phyloP scores from a whole-genome alignment of 371 early-diverging fungal genomes.

The Mortierella sp. region DNA sequence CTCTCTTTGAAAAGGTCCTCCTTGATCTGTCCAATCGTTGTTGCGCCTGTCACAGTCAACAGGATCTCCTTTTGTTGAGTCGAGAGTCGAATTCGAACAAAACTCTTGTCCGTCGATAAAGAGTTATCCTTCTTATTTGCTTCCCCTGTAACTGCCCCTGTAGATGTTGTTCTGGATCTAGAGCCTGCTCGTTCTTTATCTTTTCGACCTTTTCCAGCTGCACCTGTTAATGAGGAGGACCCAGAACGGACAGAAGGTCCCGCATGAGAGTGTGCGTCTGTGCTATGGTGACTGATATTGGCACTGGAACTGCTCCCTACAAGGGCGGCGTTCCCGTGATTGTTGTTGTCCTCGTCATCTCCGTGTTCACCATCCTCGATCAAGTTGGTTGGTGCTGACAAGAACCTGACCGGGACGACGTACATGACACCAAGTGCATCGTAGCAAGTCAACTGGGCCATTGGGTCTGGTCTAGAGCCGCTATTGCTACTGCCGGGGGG shows the following conservation, averaged over 20 bases:
- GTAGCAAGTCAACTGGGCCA: slow-evolving; percentile 15
- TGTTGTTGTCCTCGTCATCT: not conserved
- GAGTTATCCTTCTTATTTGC: not conserved
- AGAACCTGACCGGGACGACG: slow-evolving; percentile 6
- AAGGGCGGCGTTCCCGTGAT: no score
- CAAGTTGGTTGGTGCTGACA: slow-evolving; percentile 6
- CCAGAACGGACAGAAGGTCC: no score
- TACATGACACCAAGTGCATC: slow-evolving; percentile 15
- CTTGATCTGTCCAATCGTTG: not conserved
- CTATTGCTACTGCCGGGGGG: not conserved
- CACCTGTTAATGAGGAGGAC: no score
- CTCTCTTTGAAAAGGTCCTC: slow-evolving; percentile 4
- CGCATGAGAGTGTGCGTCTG: no score
- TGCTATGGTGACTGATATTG: no score
- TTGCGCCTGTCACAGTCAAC: not conserved
- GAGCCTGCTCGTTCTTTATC: no score
- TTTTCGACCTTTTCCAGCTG: no score
- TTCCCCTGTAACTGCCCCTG: not conserved
- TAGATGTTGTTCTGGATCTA: no score
- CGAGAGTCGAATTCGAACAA: slow-evolving; percentile 6
- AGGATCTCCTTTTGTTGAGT: not conserved
- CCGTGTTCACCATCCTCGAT: not conserved
- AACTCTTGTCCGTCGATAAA: not conserved
- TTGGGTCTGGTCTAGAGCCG: not conserved
- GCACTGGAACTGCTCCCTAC: no score